Conservation (phyloP, 2,329 filamentous ascomycete species). For the Xylaria sp. region DNA sequence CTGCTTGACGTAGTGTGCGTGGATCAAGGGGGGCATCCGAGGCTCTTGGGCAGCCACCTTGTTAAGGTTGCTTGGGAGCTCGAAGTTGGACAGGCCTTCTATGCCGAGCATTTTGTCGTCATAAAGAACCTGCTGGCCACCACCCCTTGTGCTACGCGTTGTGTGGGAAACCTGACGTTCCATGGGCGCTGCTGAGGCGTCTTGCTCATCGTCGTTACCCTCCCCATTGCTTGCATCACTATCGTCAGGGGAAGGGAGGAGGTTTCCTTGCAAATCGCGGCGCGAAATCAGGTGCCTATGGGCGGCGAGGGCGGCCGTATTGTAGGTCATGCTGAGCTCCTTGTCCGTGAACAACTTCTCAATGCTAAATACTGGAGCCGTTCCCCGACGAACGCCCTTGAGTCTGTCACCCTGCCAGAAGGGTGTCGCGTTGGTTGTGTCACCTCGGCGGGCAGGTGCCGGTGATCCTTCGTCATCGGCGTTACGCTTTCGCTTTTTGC, state of each 20-base stretch:
- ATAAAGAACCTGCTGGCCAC: constrained; percentile 47
- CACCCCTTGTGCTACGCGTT: constrained; percentile 57
- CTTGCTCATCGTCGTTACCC: constrained; percentile 45
- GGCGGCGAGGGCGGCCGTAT: constrained; percentile 55
- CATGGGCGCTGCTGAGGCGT: constrained; percentile 51
- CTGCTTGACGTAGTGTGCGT: constrained; percentile 54
- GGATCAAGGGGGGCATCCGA: constrained; percentile 53
- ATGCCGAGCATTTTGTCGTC: constrained; percentile 56
- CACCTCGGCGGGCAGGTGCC: constrained; percentile 50
- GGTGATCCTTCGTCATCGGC: constrained; percentile 60
- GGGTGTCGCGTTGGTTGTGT: constrained; percentile 53
- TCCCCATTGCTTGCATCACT: constrained; percentile 50
- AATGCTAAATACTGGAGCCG: constrained; percentile 58
- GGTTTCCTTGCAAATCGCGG: constrained; percentile 47
- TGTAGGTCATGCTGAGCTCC: constrained; percentile 62
- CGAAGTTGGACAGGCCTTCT: constrained; percentile 55
- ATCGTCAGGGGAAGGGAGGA: constrained; percentile 46
- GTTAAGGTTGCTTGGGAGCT: constrained; percentile 54
- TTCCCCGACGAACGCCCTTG: constrained; percentile 48
- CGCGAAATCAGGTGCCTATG: constrained; percentile 58
- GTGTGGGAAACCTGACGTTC: constrained; percentile 60
- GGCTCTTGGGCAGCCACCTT: constrained; percentile 51
- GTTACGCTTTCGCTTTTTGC: constrained; percentile 59
- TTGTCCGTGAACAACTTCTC: constrained; percentile 68
- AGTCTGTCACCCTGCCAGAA: constrained; percentile 59